Evolutionary conservation across 805 yeast species (phyloP).

Genomic region (Starmera amethionina): DNA sequence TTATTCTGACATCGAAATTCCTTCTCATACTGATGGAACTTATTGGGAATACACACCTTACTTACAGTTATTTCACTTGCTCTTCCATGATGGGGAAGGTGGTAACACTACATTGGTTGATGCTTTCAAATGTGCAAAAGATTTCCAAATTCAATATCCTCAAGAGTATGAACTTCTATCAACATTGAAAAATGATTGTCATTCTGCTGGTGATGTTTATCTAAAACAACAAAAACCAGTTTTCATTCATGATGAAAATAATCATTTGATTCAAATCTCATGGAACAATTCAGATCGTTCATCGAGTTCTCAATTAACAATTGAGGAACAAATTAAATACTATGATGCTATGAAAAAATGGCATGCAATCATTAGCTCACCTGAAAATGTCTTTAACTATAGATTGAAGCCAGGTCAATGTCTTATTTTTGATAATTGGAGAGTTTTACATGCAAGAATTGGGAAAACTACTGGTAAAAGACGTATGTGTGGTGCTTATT

Average conservation of each 20-base stretch:
- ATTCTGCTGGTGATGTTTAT: slow-evolving; percentile 66
- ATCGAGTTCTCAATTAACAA: slow-evolving; percentile 31
- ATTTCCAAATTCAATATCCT: slow-evolving; percentile 36
- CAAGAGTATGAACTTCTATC: slow-evolving; percentile 41
- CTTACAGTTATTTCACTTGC: slow-evolving; percentile 55
- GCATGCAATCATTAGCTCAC: slow-evolving; percentile 40
- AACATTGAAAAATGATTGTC: slow-evolving; percentile 49
- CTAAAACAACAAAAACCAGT: slow-evolving; percentile 57
- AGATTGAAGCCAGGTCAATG: slow-evolving; percentile 57
- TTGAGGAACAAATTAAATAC: slow-evolving; percentile 36
- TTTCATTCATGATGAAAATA: slow-evolving; percentile 38
- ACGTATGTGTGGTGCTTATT: slow-evolving; percentile 65
- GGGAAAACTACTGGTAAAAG: slow-evolving; percentile 53
- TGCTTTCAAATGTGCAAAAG: slow-evolving; percentile 50
- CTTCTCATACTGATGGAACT: slow-evolving; percentile 64
- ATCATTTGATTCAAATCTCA: slow-evolving; percentile 49
- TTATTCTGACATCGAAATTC: slow-evolving; percentile 56
- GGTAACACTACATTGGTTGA: slow-evolving; percentile 63
- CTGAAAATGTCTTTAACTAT: slow-evolving; percentile 41
- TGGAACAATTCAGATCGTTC: slow-evolving; percentile 70
- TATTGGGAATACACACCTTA: slow-evolving; percentile 71
- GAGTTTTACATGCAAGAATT: slow-evolving; percentile 60
- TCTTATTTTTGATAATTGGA: slow-evolving; percentile 63
- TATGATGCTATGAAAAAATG: slow-evolving; percentile 51
- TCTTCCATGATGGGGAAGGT: slow-evolving; percentile 55